Percentiles rank a stretch among this genome's conserved stretches.
These are phyloP conservation scores for Canariomyces notabilis DNA, from an alignment of 2,329 filamentous ascomycete genomes.

Conservation along the genomic window DNA sequence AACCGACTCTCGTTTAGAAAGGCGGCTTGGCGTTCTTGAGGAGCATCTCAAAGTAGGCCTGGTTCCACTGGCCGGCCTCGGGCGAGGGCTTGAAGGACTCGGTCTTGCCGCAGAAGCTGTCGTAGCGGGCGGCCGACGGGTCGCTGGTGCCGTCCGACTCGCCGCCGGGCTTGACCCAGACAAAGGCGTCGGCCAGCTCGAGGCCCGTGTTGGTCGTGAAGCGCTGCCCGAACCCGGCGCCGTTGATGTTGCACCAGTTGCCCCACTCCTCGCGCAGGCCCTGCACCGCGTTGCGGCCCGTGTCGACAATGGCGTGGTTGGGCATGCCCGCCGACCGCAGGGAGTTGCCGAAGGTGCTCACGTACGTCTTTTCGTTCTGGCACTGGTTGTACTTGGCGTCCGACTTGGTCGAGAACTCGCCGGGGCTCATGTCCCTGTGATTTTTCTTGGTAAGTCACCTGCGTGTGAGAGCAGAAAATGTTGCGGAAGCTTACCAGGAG, in stretches of 20 bases:
- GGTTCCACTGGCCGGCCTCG: slow-evolving; percentile 40
- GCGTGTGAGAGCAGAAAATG: neutral
- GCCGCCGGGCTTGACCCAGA: slow-evolving; percentile 62
- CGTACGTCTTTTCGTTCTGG: slow-evolving; percentile 40
- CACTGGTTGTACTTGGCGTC: slow-evolving; percentile 38
- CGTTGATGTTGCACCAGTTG: slow-evolving; percentile 50
- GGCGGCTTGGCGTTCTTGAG: slow-evolving; percentile 37
- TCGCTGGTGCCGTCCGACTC: slow-evolving; percentile 44
- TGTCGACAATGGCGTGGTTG: slow-evolving; percentile 40
- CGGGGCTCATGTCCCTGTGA: slow-evolving; percentile 31
- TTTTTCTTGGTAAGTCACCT: neutral
- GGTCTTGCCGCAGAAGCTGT: slow-evolving; percentile 35
- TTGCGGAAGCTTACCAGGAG: slow-evolving; percentile 26
- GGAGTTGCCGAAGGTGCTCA: slow-evolving; percentile 36
- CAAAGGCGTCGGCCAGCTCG: slow-evolving; percentile 55
- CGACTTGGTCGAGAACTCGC: slow-evolving; percentile 38
- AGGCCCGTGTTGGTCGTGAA: slow-evolving; percentile 54
- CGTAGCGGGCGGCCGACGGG: slow-evolving; percentile 32
- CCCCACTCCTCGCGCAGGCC: slow-evolving; percentile 42
- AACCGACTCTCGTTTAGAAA: slow-evolving; percentile 23
- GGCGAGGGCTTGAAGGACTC: slow-evolving; percentile 38
- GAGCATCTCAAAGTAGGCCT: slow-evolving; percentile 42
- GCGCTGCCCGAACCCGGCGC: slow-evolving; percentile 55
- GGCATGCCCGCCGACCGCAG: slow-evolving; percentile 37
- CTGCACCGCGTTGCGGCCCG: slow-evolving; percentile 37